These are phyloP conservation scores for Pythium pyrilobum DNA, from an alignment of 352 stramenopile genomes.

Conservation along the genomic window DNA sequence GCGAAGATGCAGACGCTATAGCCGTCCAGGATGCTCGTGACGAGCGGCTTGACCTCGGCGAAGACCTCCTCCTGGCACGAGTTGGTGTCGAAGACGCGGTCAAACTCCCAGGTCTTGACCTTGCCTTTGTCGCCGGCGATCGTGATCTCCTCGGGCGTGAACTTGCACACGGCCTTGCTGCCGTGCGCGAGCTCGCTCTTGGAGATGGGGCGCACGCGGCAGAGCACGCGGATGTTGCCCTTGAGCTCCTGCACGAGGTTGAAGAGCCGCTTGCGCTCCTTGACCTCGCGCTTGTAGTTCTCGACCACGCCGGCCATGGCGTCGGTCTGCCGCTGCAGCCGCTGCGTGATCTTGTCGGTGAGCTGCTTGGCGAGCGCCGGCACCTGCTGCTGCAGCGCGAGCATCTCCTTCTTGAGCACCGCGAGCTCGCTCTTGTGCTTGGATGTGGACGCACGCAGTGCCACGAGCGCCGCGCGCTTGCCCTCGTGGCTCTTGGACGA, in stretches of 20 bases:
- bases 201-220: conserved; percentile 91
- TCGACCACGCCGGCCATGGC: conserved; percentile 83
- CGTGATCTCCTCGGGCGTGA: conserved; percentile 73
- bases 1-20: conserved; percentile 91
- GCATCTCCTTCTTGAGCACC: conserved; percentile 48
- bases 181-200: conserved; percentile 64
- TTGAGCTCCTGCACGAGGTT: conserved; percentile 95
- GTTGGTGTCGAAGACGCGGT: conserved; percentile 77
- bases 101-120: conserved; percentile 82
- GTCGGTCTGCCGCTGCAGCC: conserved; percentile 66
- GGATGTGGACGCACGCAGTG: conserved; percentile 36
- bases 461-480: conserved; percentile 39
- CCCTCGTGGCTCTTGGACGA: conserved; percentile 53
- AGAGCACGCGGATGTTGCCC: conserved; percentile 97
- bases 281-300: conserved; percentile 87
- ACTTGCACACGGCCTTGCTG: conserved; percentile 81
- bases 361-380: conserved; percentile 60
- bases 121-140: conserved; percentile 80
- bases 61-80: conserved; percentile 80
- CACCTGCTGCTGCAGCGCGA: conserved; percentile 48
- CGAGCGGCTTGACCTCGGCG: conserved; percentile 63
- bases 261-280: conserved; percentile 90
- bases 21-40: conserved; percentile 82
- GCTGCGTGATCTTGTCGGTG: conserved; percentile 63
- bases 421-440: conserved; percentile 52